Percentiles rank a stretch among this genome's conserved stretches.
Evolutionary conservation across 2,329 filamentous ascomycete species (phyloP).

Genomic region (Aspergillus neotritici): DNA sequence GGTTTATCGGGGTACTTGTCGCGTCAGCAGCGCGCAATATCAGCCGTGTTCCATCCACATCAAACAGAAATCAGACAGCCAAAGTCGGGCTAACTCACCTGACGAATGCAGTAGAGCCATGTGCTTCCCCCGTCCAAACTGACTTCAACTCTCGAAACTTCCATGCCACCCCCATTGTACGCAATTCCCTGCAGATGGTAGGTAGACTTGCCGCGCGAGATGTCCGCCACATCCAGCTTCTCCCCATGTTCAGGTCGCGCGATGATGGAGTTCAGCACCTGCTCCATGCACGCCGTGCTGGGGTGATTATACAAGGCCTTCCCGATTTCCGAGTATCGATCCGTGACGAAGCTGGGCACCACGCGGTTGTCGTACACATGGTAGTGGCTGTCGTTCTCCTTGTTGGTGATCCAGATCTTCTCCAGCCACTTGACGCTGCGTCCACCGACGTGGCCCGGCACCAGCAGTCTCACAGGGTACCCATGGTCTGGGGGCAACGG

Average conservation of each 20-base stretch:
- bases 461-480: slow-evolving; percentile 38
- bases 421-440: slow-evolving; percentile 41
- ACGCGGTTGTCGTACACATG: slow-evolving; percentile 50
- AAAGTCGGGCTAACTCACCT: slow-evolving; percentile 20
- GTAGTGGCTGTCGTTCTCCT: slow-evolving; percentile 40
- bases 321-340: slow-evolving; percentile 46
- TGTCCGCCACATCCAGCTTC: slow-evolving; percentile 35
- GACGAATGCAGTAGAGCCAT: slow-evolving; percentile 47
- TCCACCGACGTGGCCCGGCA: slow-evolving; percentile 41
- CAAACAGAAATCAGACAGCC: background rate
- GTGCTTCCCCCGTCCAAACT: slow-evolving; percentile 44
- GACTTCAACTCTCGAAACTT: slow-evolving; percentile 48
- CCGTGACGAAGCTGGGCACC: slow-evolving; percentile 44
- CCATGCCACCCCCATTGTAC: slow-evolving; percentile 47
- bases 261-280: slow-evolving; percentile 47
- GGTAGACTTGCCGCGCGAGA: slow-evolving; percentile 29
- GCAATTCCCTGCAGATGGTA: slow-evolving; percentile 47
- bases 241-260: slow-evolving; percentile 45
- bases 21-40: background rate
- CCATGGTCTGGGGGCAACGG: slow-evolving; percentile 41
- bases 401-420: slow-evolving; percentile 37
- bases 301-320: slow-evolving; percentile 45
- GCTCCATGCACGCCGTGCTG: slow-evolving; percentile 46
- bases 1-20: slow-evolving; percentile 44
- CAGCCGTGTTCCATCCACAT: background rate